These are phyloP conservation scores for Myxozyma monticola DNA, from an alignment of 805 yeast species.

Conservation along the genomic window DNA sequence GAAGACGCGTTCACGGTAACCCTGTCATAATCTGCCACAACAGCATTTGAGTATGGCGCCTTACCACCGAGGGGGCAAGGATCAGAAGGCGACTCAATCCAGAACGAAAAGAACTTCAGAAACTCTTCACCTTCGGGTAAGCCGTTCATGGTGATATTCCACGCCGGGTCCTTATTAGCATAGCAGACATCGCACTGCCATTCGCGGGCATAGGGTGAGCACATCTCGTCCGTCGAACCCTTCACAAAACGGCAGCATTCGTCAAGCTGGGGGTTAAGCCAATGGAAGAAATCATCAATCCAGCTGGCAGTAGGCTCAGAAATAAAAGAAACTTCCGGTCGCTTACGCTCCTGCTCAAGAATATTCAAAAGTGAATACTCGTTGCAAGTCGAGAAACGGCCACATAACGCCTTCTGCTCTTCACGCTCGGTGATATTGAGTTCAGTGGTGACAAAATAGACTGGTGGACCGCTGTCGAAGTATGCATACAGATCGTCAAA, in stretches of 20 bases:
- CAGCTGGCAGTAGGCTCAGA: slow-evolving; percentile 85
- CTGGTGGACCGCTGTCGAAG: slow-evolving; percentile 87
- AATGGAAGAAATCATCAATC: slow-evolving; percentile 86
- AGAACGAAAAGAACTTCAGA: slow-evolving; percentile 66
- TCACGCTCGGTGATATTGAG: slow-evolving; percentile 59
- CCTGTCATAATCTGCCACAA: slow-evolving; percentile 47
- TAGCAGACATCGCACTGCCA: slow-evolving; percentile 68
- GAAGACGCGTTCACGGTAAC: slow-evolving; percentile 53
- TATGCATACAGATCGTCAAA: slow-evolving; percentile 72
- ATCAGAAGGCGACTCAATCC: slow-evolving; percentile 84
- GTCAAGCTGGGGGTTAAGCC: slow-evolving; percentile 82
- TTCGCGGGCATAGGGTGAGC: slow-evolving; percentile 29
- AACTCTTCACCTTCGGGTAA: slow-evolving; percentile 78
- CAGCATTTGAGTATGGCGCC: slow-evolving; percentile 76
- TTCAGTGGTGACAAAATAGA: slow-evolving; percentile 76
- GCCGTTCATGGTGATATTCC: slow-evolving; percentile 75
- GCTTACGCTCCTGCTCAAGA: slow-evolving; percentile 77
- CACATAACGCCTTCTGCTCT: slow-evolving; percentile 77
- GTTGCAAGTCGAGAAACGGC: slow-evolving; percentile 81
- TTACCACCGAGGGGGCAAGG: slow-evolving; percentile 95
- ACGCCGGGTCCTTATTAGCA: slow-evolving; percentile 55
- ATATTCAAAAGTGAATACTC: slow-evolving; percentile 76
- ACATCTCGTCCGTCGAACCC: slow-evolving; percentile 47
- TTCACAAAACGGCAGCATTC: slow-evolving; percentile 80
- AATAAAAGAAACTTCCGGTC: slow-evolving; percentile 63